phyloP scores from a whole-genome alignment of 2,329 filamentous ascomycete species.

The Dactylellina drechsleri region DNA sequence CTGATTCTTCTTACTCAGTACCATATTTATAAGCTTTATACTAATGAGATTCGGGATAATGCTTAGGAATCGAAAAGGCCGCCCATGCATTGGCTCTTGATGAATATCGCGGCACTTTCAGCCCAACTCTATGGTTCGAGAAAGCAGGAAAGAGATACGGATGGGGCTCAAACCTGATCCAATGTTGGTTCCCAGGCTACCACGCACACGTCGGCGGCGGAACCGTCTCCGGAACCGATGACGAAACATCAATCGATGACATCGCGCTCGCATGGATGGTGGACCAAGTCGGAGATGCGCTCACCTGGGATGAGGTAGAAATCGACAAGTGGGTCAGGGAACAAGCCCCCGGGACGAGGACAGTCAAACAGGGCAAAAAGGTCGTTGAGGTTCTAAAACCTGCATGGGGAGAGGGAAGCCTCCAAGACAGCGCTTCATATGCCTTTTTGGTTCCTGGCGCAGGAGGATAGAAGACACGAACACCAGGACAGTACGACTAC shows the following conservation, averaged over 20 bases:
- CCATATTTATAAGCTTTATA: conserved; percentile 56
- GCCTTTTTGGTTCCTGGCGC: neutral
- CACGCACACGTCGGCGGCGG: conserved; percentile 68
- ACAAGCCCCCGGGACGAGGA: neutral
- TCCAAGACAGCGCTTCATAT: conserved; percentile 17
- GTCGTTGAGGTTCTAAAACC: neutral
- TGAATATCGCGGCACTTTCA: conserved; percentile 68
- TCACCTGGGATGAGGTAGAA: conserved; percentile 48
- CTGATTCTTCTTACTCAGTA: neutral
- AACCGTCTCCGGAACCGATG: conserved; percentile 1
- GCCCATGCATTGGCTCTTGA: conserved; percentile 71
- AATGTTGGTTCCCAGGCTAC: conserved; percentile 59
- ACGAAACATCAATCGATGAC: conserved; percentile 57
- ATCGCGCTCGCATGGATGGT: conserved; percentile 62
- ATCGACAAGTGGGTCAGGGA: conserved; percentile 15
- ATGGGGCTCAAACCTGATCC: conserved; percentile 67
- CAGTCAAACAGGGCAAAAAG: neutral
- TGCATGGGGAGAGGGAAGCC: conserved; percentile 11
- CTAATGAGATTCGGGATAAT: conserved; percentile 61
- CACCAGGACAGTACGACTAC: conserved; percentile 10
- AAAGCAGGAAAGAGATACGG: conserved; percentile 62
- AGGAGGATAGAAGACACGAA: conserved; percentile 8
- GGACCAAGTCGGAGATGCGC: conserved; percentile 28
- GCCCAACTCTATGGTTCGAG: conserved; percentile 63
- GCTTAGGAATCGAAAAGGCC: conserved; percentile 67